Percentiles rank a stretch among this genome's conserved stretches.
Conservation (phyloP, 106 monocot species). For the Dioscorea zingiberensis region DNA sequence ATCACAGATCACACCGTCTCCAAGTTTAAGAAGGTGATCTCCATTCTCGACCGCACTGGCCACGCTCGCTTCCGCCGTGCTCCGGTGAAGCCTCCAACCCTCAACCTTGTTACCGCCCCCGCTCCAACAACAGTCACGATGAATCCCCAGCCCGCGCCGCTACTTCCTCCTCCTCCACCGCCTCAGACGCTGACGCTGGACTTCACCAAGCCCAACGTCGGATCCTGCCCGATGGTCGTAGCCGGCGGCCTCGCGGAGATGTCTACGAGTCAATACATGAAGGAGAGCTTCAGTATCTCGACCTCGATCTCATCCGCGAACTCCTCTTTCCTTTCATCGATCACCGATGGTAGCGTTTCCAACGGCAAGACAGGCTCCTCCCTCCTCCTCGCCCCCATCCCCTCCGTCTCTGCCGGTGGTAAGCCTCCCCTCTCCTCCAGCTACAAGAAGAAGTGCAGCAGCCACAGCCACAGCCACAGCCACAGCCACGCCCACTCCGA, state of each 20-base stretch:
- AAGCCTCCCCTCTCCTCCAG: constrained; percentile 61
- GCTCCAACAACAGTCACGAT: not conserved
- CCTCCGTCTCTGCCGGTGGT: constrained; percentile 12
- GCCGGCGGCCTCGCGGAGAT: not conserved
- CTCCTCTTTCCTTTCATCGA: constrained; percentile 79
- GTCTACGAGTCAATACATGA: constrained; percentile 5
- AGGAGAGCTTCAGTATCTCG: constrained; percentile 31
- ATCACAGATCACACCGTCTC: constrained; percentile 74
- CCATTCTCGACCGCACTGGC: constrained; percentile 79
- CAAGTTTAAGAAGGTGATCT: constrained; percentile 89
- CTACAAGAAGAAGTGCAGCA: constrained; percentile 47
- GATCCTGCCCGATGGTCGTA: too few species aligned
- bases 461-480: constrained; percentile 53
- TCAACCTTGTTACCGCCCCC: not conserved
- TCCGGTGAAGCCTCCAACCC: not conserved
- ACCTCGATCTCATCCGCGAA: constrained; percentile 52
- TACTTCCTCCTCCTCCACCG: constrained; percentile 1
- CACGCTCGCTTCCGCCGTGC: constrained; percentile 89
- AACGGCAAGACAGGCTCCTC: constrained; percentile 48
- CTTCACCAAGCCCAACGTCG: constrained; percentile 1
- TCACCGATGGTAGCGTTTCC: constrained; percentile 85
- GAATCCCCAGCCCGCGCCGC: not conserved
- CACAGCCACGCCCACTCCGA: constrained; percentile 16
- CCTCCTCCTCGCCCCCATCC: constrained; percentile 9
- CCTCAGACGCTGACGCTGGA: not conserved